Evolutionary conservation across 2,329 filamentous ascomycete genomes (phyloP), one percentile per base, ranked within the genome.

Genomic region (Alternaria atra): DNA sequence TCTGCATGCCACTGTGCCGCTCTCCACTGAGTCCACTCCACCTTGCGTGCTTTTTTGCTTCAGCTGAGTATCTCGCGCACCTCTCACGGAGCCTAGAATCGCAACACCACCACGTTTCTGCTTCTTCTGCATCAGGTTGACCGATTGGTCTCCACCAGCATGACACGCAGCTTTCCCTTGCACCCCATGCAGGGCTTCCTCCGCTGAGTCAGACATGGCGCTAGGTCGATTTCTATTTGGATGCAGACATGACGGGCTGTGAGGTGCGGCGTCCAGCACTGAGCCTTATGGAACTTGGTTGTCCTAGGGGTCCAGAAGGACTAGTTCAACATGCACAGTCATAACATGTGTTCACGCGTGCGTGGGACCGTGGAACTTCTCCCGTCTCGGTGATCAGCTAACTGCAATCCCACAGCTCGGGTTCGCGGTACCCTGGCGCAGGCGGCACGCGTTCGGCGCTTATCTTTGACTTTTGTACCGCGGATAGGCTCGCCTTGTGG

Each of bases 21-120:
- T 30, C 44, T 48, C 46, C 46, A 42, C 37, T 42, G 25, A 9
- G 9, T 29, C 48, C 23, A 43, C 37, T 53, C 37, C 35, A 37
- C 50, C 50, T 15, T 52, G 50, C 35, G 8, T 40, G 23, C 50
- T 52, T 52, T 52, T 42, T 40, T 40, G 35, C 50, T 29, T 40
- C 50, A 52, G 15, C 50, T 52, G 50, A 2, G 34, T 27, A 40
- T 52, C 34, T 27, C 25, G 50, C 35, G 23, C 50, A 40, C 8
- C 34, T 30, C 34, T 7, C 34, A 9, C 35, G 23, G 4, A 40
- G 35, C 50, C 50, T 40, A 52, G 50, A 39, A 30, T 29, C 6
- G 34, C 50, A 15, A 40, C 34, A 40, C 50, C 23, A 40, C 23
- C 35, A 12, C 34, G 23, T 23, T 52, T 39, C 20, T 52, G 32